Percentiles rank a stretch among this genome's conserved stretches.
These are phyloP conservation scores for Oemleria cerasiformis DNA, from an alignment of 306 rosid species.

Conservation along the genomic window DNA sequence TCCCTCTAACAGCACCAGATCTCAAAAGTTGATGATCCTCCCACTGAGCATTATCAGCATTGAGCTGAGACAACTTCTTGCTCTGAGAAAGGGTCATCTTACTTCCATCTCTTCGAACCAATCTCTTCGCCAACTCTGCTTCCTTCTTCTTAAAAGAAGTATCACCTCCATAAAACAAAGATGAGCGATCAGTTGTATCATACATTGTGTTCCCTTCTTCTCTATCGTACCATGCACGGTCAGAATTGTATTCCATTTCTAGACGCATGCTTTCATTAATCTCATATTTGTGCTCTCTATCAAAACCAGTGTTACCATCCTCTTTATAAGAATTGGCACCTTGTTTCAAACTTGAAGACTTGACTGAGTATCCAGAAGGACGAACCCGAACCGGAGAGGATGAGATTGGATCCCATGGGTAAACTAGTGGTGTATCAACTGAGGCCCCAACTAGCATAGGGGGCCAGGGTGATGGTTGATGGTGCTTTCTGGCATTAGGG, in stretches of 20 bases:
- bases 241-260: constrained; percentile 92
- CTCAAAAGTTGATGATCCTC: constrained; percentile 84
- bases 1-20: constrained; percentile 93
- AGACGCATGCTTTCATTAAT: constrained; percentile 82
- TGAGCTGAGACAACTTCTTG: constrained; percentile 77
- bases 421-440: constrained; percentile 11
- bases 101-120: constrained; percentile 83
- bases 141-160: constrained; percentile 85
- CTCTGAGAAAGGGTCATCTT: constrained; percentile 87
- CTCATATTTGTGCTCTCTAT: constrained; percentile 52
- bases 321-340: constrained; percentile 51
- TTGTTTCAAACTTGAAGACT: constrained; percentile 49
- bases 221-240: constrained; percentile 94
- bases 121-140: constrained; percentile 83
- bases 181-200: constrained; percentile 55
- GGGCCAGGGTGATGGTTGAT: constrained; percentile 27
- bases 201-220: constrained; percentile 82
- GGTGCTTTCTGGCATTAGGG: constrained; percentile 48
- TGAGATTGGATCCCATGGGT: constrained; percentile 85
- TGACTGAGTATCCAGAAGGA: constrained; percentile 65
- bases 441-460: too few relatives aligned
- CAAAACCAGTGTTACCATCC: constrained; percentile 33
- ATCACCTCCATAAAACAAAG: constrained; percentile 69
- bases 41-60: constrained; percentile 87
- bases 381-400: constrained; percentile 79